Base-by-base conservation (phyloP, 192 early-diverging fungal genomes). In the Gonapodya prolifera region DNA sequence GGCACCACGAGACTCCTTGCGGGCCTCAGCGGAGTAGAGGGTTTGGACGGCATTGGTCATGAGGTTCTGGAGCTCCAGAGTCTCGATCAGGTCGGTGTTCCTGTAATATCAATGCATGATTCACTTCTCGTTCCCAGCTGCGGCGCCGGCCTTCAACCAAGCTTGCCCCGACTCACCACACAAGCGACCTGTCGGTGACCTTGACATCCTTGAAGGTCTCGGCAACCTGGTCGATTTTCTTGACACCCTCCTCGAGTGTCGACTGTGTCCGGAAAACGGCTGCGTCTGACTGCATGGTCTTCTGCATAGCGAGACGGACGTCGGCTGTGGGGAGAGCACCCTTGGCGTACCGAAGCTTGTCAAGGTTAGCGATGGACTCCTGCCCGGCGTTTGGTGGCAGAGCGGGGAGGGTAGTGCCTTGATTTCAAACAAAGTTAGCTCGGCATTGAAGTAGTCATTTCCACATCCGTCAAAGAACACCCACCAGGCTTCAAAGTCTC, bases 1-100 rank as follows among this genome's bases (percentile, higher is more conserved):
- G 33, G 96, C 96, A 82, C 97, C 97, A 79, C 97, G 95, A 23
- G 94, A 95, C 85, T 99, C 97, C 86, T 96, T 98, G 80, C 97
- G 94, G 69, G 91, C 92, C 33, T 87, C 89, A 69, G 97, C 97
- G 82, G 85, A 86, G 83, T 89, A 78, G 84, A 88, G 85, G 77
- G 97, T 98, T 86, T 99, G 97, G 34, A 91, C 83, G 35, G 97
- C 96, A 82, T 92, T 93, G 31, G 95, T 94, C 83, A 99, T 91
- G 84, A 99, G 87, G 88, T 98, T 99, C 83, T 97, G 95, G 80
- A 99, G 88, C 85, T 99, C 97, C 29, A 96, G 89, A 33, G 96
- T 95, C 87, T 99, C 97, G 75, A 96, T 83, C 76, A 99, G 85
- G 82, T 99, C 96, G 76, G 95, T 93, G 89, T 99, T 99, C 85